Base-by-base conservation (phyloP, 225 moss, liverwort and hornwort species). In the Sphagnum tenellum region DNA sequence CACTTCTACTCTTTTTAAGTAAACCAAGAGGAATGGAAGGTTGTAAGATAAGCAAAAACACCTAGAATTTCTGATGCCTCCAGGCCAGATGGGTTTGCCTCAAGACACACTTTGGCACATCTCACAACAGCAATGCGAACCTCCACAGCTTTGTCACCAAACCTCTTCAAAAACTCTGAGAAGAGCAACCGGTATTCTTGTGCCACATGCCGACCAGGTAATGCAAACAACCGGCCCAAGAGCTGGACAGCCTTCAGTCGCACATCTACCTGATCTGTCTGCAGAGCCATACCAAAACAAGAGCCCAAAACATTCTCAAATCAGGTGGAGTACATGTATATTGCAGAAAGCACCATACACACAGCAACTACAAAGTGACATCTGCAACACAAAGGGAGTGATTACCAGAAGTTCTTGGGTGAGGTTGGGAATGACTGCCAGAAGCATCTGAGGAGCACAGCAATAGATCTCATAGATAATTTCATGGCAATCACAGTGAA, bases 181-280 rank as follows among this genome's bases (percentile, higher is more conserved):
- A 90, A 84, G 45, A 93, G 73, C 62, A 74, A 72, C 5, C 78
- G 83, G 64, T 93, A 98, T 68, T 90, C 89, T 69, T 93, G 85
- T 3, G 98, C 93, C 45, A 93, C 80, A 65, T 86, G 76, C 69
- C 77, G 89, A 47, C 90, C 93, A 50, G 93, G 86, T 65, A 98
- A 69, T 62, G 87, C 79, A 75, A 98, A 90, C 44, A 98, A 69
- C 69, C 83, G 89, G 65, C 90, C 89, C 61, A 98, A 68, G 12
- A 98, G 75, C 49, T 79, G 83, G 52, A 98, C 87, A 49, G 93
- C 98, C 73, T 88, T 98, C 67, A 90, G 67, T 29, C 93, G 89
- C 68, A 93, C 88, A 81, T 82, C 86, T 64, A 79, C 29, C 62
- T 84, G 83, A 71, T 98, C 93, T 13, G 90, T 98, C 98, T 98